Conservation (phyloP, 257 asterid genomes). For the Lithospermum erythrorhizon region DNA sequence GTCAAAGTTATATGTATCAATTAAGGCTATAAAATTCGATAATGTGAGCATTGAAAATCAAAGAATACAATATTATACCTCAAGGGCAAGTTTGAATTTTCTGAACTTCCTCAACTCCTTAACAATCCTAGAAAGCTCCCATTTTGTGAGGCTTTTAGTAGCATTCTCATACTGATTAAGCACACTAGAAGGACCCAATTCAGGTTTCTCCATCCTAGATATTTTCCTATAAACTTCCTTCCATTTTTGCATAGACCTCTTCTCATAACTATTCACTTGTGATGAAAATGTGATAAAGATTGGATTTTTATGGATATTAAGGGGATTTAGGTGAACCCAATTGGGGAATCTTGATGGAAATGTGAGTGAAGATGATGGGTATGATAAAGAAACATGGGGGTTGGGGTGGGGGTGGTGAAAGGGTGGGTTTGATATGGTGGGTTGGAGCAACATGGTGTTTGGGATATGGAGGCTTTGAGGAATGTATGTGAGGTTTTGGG, state of each 20-base stretch:
- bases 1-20: no score
- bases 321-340: slow-evolving; percentile 26
- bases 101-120: slow-evolving; percentile 81
- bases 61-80: slow-evolving; percentile 30
- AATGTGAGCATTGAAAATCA: no score
- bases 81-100: slow-evolving; percentile 65
- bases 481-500: neutral
- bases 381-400: neutral
- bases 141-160: slow-evolving; percentile 47
- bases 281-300: slow-evolving; percentile 35
- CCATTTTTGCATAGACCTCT: slow-evolving; percentile 51
- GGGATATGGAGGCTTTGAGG: neutral
- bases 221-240: slow-evolving; percentile 47
- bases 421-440: slow-evolving; percentile 33
- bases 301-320: slow-evolving; percentile 22
- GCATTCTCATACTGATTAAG: slow-evolving; percentile 61
- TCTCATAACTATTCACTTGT: slow-evolving; percentile 41
- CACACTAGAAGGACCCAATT: slow-evolving; percentile 47
- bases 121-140: slow-evolving; percentile 66
- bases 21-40: no score
- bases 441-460: slow-evolving; percentile 53
- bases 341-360: slow-evolving; percentile 41
- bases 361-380: slow-evolving; percentile 28
- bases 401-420: slow-evolving; percentile 17
- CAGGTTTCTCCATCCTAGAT: slow-evolving; percentile 34